These are phyloP conservation scores for Aspergillus baeticus DNA, from an alignment of 495 filamentous ascomycete species.

Conservation along the genomic window DNA sequence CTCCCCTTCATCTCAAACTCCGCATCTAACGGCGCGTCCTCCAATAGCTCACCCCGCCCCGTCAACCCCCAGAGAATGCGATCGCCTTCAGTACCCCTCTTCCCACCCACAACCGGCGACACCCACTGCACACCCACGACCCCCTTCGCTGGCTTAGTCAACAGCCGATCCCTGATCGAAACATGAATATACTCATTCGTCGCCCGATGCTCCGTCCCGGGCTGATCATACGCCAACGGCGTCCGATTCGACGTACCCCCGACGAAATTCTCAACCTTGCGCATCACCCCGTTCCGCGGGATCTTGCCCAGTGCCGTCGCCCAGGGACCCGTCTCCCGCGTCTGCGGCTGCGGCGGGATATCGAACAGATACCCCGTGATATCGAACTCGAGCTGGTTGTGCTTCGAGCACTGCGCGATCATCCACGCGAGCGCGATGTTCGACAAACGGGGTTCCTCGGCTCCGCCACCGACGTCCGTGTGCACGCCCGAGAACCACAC, in stretches of 20 bases:
- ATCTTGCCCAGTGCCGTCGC: conserved; percentile 16
- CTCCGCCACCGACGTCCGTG: conserved; percentile 51
- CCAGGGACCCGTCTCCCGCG: conserved; percentile 14
- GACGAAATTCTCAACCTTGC: conserved; percentile 9
- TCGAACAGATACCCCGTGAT: conserved; percentile 20
- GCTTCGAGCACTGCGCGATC: conserved; percentile 34
- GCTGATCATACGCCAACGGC: conserved; percentile 17
- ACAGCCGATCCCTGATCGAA: conserved; percentile 24
- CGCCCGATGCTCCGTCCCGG: neutral
- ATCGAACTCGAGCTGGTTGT: conserved; percentile 23
- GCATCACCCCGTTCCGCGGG: neutral
- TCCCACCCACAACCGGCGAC: neutral
- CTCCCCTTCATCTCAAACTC: conserved; percentile 15
- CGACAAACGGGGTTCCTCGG: conserved; percentile 31
- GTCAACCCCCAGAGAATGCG: neutral
- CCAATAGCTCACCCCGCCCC: neutral
- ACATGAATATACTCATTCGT: conserved; percentile 29
- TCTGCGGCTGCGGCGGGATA: neutral
- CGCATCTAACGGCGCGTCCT: neutral
- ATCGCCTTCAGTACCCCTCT: neutral
- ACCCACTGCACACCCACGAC: conserved; percentile 12
- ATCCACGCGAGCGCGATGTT: conserved; percentile 51
- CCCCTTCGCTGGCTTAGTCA: neutral
- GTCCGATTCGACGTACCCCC: conserved; percentile 18
- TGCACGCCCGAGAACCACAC: conserved; percentile 59